These are phyloP conservation scores for Choanephora cucurbitarum DNA, from an alignment of 371 early-diverging fungal genomes.

Conservation along the genomic window DNA sequence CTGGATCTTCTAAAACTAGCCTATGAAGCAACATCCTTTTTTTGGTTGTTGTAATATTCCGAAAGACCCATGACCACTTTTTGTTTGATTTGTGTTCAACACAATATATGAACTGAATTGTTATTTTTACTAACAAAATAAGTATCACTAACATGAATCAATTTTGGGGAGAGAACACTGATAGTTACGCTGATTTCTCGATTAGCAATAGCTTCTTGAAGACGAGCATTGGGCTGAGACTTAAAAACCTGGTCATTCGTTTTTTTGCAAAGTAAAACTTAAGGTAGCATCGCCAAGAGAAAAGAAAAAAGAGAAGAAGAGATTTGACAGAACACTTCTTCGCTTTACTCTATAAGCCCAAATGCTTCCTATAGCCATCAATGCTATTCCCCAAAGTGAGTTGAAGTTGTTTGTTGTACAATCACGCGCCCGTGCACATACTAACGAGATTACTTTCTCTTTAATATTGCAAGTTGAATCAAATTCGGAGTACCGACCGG, in stretches of 20 bases:
- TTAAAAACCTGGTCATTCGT: no score
- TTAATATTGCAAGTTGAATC: neutral
- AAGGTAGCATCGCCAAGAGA: no score
- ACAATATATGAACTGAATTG: neutral
- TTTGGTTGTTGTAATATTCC: slow-evolving; percentile 1
- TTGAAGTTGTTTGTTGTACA: neutral
- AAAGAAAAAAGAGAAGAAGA: no score
- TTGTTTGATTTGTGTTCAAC: slow-evolving; percentile 16
- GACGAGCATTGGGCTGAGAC: no score
- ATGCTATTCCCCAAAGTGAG: no score
- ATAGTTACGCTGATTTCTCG: neutral
- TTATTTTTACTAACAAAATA: neutral
- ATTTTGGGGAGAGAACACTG: no score
- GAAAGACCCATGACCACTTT: slow-evolving; percentile 13
- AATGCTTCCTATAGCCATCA: no score
- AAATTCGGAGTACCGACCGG: neutral
- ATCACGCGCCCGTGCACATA: slow-evolving; percentile 15
- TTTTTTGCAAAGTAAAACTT: no score
- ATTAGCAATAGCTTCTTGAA: no score
- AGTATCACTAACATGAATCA: neutral
- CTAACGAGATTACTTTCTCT: neutral
- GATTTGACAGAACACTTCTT: no score
- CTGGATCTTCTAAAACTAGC: neutral
- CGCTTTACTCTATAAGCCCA: no score
- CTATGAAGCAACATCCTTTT: neutral